phyloP scores from a whole-genome alignment of 768 basidiomycete species.

The Pleurotus salmoneostramineus region DNA sequence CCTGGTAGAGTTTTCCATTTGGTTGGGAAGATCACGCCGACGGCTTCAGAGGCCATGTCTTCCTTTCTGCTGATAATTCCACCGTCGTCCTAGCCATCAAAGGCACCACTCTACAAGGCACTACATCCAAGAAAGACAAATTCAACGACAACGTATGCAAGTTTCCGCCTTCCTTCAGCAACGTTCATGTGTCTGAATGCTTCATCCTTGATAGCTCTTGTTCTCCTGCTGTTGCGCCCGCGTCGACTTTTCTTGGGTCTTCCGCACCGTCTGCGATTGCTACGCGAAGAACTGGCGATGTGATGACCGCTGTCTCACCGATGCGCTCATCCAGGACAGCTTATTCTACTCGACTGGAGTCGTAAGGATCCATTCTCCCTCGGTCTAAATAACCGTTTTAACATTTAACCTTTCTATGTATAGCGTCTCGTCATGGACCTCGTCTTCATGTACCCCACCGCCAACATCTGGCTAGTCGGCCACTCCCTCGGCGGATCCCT shows the following conservation, averaged over 20 bases:
- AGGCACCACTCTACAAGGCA: constrained; percentile 77
- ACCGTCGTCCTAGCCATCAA: constrained; percentile 90
- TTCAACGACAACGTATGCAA: constrained; percentile 78
- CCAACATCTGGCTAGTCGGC: constrained; percentile 88
- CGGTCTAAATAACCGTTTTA: background rate
- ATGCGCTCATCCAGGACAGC: constrained; percentile 82
- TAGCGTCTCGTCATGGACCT: constrained; percentile 89
- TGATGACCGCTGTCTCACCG: constrained; percentile 75
- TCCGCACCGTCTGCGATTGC: constrained; percentile 86
- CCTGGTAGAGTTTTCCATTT: constrained; percentile 67
- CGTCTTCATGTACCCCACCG: constrained; percentile 72
- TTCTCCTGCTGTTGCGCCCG: constrained; percentile 94
- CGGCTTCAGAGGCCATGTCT: constrained; percentile 90
- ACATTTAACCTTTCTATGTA: too few species aligned
- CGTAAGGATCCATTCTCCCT: constrained; percentile 38
- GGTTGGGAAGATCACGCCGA: constrained; percentile 67
- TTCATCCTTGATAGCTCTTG: constrained; percentile 26
- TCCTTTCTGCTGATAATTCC: constrained; percentile 71
- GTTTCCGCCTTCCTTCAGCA: background rate
- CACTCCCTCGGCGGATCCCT: constrained; percentile 91
- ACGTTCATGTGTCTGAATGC: too few species aligned
- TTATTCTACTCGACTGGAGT: constrained; percentile 91
- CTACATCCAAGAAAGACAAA: constrained; percentile 89
- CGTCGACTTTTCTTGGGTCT: constrained; percentile 83
- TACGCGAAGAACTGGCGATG: constrained; percentile 70